Evolutionary conservation across 805 yeast species (phyloP).

Genomic region (Kodamaea hsintzibuensis): DNA sequence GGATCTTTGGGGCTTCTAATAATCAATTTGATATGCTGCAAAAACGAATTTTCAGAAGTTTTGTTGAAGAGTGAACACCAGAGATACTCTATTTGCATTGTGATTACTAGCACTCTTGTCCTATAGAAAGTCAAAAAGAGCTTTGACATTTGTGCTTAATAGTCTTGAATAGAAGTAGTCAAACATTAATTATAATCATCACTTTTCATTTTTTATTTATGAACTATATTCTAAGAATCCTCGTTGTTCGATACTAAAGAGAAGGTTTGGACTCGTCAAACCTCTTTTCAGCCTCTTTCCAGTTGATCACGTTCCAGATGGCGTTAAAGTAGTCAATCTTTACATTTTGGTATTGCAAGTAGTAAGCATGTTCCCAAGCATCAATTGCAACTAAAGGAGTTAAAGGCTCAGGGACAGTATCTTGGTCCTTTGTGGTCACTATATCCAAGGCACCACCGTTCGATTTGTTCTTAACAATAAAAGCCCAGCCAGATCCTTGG

Average conservation of each 20-base stretch:
- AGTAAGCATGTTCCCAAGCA: conserved; percentile 58
- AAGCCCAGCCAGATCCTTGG: conserved; percentile 58
- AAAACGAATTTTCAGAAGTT: too few relatives aligned
- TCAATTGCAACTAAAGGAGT: conserved; percentile 51
- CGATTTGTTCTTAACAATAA: conserved; percentile 47
- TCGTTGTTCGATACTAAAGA: not conserved
- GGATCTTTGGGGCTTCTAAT: too few relatives aligned
- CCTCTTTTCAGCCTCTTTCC: conserved; percentile 52
- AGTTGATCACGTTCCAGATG: conserved; percentile 51
- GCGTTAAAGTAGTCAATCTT: conserved; percentile 52
- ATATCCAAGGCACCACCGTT: conserved; percentile 45
- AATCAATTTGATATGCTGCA: too few relatives aligned
- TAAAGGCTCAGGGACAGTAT: conserved; percentile 45
- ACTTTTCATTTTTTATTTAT: not conserved
- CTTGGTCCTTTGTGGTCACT: conserved; percentile 49
- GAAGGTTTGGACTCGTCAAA: conserved; percentile 16
- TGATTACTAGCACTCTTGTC: too few relatives aligned
- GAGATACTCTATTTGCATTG: too few relatives aligned
- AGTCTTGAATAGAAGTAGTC: too few relatives aligned
- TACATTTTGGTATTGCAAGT: conserved; percentile 53
- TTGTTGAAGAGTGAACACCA: too few relatives aligned
- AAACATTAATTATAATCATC: too few relatives aligned
- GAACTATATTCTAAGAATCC: not conserved
- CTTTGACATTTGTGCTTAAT: too few relatives aligned
- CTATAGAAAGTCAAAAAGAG: too few relatives aligned